Evolutionary conservation across 495 filamentous ascomycete genomes (phyloP).

Genomic region (Aspergillus egyptiacus): DNA sequence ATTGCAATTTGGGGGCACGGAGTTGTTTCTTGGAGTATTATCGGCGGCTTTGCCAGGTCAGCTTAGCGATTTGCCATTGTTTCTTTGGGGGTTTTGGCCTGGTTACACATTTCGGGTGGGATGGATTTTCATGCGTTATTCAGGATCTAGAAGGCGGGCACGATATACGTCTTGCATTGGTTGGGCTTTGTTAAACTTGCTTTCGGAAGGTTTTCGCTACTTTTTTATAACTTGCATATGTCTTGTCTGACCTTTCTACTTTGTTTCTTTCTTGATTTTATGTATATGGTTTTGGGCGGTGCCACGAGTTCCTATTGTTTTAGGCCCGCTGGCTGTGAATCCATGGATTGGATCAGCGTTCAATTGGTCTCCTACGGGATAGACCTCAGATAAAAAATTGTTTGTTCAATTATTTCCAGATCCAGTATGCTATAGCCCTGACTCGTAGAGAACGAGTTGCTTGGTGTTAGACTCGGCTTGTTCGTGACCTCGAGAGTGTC

Average conservation of each 20-base stretch:
- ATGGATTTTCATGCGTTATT: slow-evolving; percentile 37
- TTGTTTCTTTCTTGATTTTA: slow-evolving; percentile 28
- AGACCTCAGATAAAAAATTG: slow-evolving; percentile 33
- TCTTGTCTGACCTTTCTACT: slow-evolving; percentile 26
- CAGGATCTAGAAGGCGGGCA: slow-evolving; percentile 49
- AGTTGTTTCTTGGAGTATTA: slow-evolving; percentile 34
- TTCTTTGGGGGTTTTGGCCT: slow-evolving; percentile 27
- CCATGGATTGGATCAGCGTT: slow-evolving; percentile 43
- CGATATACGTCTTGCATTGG: slow-evolving; percentile 50
- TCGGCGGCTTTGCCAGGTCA: slow-evolving; percentile 30
- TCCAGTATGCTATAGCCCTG: no score
- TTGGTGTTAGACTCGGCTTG: no score
- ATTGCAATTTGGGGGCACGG: slow-evolving; percentile 35
- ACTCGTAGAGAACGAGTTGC: no score
- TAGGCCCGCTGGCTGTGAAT: slow-evolving; percentile 36
- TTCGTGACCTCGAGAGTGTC: no score
- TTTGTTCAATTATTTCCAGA: slow-evolving; percentile 15
- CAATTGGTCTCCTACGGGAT: slow-evolving; percentile 35
- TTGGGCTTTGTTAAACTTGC: slow-evolving; percentile 41
- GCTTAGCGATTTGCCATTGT: slow-evolving; percentile 28
- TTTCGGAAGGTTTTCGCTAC: slow-evolving; percentile 26
- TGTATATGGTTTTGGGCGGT: slow-evolving; percentile 41
- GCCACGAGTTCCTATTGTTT: slow-evolving; percentile 33
- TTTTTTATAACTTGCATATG: slow-evolving; percentile 27
- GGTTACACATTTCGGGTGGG: slow-evolving; percentile 31